phyloP scores from a whole-genome alignment of 140 eudicot genomes.

The Flaveria floridana region DNA sequence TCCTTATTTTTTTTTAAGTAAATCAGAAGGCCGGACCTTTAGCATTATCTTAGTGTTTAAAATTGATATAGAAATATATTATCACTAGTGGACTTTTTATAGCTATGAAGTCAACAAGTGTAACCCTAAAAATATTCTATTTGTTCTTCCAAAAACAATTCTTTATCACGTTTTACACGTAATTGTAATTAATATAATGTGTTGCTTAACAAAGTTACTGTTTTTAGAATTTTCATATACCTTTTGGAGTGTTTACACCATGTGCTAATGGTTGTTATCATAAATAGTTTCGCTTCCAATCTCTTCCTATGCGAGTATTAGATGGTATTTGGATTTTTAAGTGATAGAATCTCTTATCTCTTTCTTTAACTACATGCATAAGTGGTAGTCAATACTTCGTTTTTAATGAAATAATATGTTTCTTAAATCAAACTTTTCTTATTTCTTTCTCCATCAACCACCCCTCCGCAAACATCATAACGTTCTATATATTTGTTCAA shows the following conservation, averaged over 20 bases:
- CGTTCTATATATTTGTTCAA: too few species aligned
- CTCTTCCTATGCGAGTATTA: neutral
- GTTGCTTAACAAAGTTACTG: neutral
- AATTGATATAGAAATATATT: neutral
- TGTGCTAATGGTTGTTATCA: neutral
- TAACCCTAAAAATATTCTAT: neutral
- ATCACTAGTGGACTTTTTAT: neutral
- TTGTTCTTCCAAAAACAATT: neutral
- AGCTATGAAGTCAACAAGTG: neutral
- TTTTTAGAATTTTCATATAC: neutral
- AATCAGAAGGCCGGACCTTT: constrained; percentile 1
- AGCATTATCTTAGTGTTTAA: neutral
- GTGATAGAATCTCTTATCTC: too few species aligned
- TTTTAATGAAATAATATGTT: neutral
- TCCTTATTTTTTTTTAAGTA: neutral
- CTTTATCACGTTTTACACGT: neutral
- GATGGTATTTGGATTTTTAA: too few species aligned
- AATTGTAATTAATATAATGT: neutral
- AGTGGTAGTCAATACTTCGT: neutral
- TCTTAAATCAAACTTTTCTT: too few species aligned
- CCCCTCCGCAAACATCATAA: neutral
- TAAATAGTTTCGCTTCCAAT: neutral
- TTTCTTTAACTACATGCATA: neutral
- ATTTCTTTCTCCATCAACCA: neutral
- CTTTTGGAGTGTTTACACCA: neutral